Base-by-base conservation (phyloP, 768 basidiomycete species). In the Lepiota brunneoincarnata region DNA sequence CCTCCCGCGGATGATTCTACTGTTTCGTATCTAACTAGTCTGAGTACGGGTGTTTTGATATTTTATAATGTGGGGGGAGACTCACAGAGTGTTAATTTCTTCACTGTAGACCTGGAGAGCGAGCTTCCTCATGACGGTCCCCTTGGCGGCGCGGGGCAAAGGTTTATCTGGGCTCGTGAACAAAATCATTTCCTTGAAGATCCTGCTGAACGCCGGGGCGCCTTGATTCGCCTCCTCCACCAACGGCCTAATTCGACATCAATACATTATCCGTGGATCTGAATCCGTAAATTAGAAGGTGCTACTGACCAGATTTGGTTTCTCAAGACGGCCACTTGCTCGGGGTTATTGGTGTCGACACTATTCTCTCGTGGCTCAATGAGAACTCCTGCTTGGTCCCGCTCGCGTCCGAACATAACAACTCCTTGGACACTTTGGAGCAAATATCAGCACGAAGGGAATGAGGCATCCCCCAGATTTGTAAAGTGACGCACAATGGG, bases 151-250 rank as follows among this genome's bases (percentile, higher is more conserved):
- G 20, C 75, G 74, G 18, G 72, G 63, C 51, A 83, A 67, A 1
- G 77, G 79, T 21, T 71, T 72, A 14, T 63, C 61, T 4, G 65
- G 64, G 4, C 57, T 52, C 0, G 78, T 67, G 12, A 81, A 68
- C 36, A 82, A 43, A 36, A 83, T 75, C 72, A 82, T 74, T 58
- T 83, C 77, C 49, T 78, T 78, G 64, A 80, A 80, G 5, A 80
- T 69, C 17, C 72, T 67, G 51, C 74, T 76, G 52, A 73, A 78
- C 2, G 66, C 54, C 0, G 80, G 79, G 4, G 72, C 71, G n/a
- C 67, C 63, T 42, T 62, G 61, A 60, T 80, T 80, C 3, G 77
- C 77, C 28, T 76, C 72, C 43, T 77, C 76, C 9, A 78, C 67
- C 9, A 64, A 56, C 1, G 63, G 68, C 74, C 74, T 77, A 49